Conservation (phyloP, 2,329 filamentous ascomycete species). For the Tolypocladium paradoxum region DNA sequence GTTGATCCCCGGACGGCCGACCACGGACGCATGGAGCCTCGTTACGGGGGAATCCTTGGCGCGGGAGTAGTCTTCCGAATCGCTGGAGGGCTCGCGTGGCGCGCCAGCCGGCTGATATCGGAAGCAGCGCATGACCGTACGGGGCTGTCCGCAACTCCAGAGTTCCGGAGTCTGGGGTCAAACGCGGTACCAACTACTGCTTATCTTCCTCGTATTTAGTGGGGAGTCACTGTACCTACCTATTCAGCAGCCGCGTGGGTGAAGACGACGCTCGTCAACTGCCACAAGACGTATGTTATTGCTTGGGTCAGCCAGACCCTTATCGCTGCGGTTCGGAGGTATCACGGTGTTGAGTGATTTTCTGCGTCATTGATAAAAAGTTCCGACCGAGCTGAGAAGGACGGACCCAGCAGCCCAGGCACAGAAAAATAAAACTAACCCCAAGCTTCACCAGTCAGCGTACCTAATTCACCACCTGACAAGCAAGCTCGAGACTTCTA, state of each 20-base stretch:
- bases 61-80: conserved; percentile 1
- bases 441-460: background rate
- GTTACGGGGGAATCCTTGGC: too few species aligned
- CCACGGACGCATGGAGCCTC: background rate
- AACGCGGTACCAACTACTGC: too few species aligned
- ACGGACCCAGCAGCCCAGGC: background rate
- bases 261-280: background rate
- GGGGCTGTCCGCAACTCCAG: too few species aligned
- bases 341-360: background rate
- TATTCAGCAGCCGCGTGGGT: too few species aligned
- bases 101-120: background rate
- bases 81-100: background rate
- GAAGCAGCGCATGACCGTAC: background rate
- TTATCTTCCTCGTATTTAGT: too few species aligned
- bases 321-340: background rate
- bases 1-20: background rate
- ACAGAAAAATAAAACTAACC: background rate
- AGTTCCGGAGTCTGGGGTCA: too few species aligned
- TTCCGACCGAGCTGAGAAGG: background rate
- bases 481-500: background rate
- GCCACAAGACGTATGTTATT: background rate
- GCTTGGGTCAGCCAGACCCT: background rate
- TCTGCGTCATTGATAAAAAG: background rate
- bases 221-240: too few species aligned
- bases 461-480: background rate